A percentile compares a stretch with the other conserved stretches of the same genome.
These are phyloP conservation scores for Phytophthora pini DNA, from an alignment of 352 stramenopile genomes.

Conservation along the genomic window DNA sequence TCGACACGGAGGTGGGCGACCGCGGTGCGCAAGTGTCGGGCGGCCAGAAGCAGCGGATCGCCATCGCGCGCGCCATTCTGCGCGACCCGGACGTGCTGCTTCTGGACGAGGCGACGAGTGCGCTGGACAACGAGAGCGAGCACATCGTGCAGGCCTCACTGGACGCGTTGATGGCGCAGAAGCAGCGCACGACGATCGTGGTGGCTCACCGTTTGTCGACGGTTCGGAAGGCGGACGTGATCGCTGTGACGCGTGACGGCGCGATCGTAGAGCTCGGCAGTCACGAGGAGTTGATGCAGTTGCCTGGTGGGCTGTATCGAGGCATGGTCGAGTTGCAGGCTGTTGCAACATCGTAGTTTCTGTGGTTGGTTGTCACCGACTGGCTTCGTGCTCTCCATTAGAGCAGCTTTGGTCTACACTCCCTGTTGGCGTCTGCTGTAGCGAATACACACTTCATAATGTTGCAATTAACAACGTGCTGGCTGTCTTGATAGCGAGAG, in stretches of 20 bases:
- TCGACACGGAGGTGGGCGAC: conserved; percentile 29
- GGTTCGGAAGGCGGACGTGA: conserved; percentile 89
- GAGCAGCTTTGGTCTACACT: no score
- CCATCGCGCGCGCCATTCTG: conserved; percentile 83
- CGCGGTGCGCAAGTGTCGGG: conserved; percentile 24
- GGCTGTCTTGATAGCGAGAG: no score
- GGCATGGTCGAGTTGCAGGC: conserved; percentile 24
- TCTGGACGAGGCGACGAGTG: conserved; percentile 32
- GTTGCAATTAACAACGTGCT: no score
- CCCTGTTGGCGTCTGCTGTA: no score
- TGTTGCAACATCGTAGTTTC: no score
- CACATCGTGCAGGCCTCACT: conserved; percentile 42
- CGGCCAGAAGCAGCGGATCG: conserved; percentile 29
- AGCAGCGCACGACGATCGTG: conserved; percentile 63
- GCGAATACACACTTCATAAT: no score
- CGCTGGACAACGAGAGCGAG: conserved; percentile 30
- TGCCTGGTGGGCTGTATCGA: conserved; percentile 42
- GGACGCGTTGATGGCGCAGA: conserved; percentile 42
- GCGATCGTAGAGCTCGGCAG: conserved; percentile 88
- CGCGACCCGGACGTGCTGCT: conserved; percentile 84
- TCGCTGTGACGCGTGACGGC: conserved; percentile 44
- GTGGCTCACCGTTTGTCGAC: conserved; percentile 92
- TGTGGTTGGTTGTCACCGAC: background rate
- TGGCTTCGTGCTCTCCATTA: no score
- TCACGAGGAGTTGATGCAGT: conserved; percentile 72